Evolutionary conservation across 2,329 filamentous ascomycete species (phyloP).

Genomic region (Cryphonectria carpinicola): DNA sequence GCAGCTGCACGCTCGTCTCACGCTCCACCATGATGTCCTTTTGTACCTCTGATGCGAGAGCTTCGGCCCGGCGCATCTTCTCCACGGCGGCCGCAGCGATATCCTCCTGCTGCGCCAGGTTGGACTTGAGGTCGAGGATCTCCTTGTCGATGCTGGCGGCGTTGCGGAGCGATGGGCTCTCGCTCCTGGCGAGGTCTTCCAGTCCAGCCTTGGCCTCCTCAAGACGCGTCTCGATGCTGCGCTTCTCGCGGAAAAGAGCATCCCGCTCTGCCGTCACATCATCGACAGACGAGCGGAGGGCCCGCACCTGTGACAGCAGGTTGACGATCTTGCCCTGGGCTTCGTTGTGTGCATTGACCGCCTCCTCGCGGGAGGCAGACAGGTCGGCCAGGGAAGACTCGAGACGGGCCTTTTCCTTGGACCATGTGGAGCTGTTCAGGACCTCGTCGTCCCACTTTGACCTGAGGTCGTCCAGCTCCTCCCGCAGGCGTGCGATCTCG

Average conservation of each 20-base stretch:
- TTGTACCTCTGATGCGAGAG: slow-evolving; percentile 84
- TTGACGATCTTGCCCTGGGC: slow-evolving; percentile 92
- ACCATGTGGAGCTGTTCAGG: slow-evolving; percentile 96
- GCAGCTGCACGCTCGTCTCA: slow-evolving; percentile 77
- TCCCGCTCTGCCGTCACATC: slow-evolving; percentile 87
- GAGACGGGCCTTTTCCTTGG: slow-evolving; percentile 92
- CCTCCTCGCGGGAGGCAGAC: slow-evolving; percentile 89
- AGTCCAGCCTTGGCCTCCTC: slow-evolving; percentile 86
- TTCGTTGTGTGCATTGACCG: slow-evolving; percentile 89
- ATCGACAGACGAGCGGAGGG: slow-evolving; percentile 80
- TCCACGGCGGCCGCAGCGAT: slow-evolving; percentile 88
- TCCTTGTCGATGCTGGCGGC: slow-evolving; percentile 88
- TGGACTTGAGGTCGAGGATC: slow-evolving; percentile 85
- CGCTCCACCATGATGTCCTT: slow-evolving; percentile 89
- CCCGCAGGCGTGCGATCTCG: slow-evolving; percentile 86
- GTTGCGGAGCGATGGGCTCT: slow-evolving; percentile 85
- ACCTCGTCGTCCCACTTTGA: slow-evolving; percentile 99
- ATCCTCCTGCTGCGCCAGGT: slow-evolving; percentile 90
- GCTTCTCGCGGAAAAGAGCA: slow-evolving; percentile 84
- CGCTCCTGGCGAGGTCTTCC: slow-evolving; percentile 83
- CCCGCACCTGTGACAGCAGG: slow-evolving; percentile 85
- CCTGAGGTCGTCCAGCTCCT: slow-evolving; percentile 91
- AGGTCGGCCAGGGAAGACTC: slow-evolving; percentile 89
- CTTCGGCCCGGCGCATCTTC: slow-evolving; percentile 95
- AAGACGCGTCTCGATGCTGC: slow-evolving; percentile 80